Conservation (phyloP, 2,329 filamentous ascomycete genomes). For the Malbranchea zuffiana region DNA sequence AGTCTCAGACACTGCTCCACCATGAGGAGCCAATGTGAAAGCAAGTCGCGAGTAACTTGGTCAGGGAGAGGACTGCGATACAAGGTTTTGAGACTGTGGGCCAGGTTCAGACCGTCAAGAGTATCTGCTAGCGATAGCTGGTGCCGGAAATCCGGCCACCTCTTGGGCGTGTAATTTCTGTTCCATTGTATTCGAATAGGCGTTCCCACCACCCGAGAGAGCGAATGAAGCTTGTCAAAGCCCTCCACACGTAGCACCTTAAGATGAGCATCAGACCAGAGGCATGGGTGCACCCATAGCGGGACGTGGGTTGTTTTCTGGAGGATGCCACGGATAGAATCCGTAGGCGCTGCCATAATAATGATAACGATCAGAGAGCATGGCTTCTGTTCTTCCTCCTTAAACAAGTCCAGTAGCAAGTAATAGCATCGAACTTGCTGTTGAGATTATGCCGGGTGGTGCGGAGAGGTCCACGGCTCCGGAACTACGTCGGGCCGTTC, state of each 20-base stretch:
- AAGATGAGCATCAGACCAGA: conserved; percentile 7
- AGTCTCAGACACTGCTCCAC: not conserved
- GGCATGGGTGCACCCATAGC: conserved; percentile 6
- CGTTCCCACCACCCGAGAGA: conserved; percentile 5
- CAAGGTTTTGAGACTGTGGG: too few species aligned
- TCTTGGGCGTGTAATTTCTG: not conserved
- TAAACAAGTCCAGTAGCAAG: too few species aligned
- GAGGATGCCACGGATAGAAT: conserved; percentile 4
- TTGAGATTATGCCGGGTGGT: too few species aligned
- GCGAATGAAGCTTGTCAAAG: not conserved
- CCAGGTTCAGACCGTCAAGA: too few species aligned
- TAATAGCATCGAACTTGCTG: too few species aligned
- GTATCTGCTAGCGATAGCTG: not conserved
- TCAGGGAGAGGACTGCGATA: too few species aligned
- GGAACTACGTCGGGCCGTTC: too few species aligned
- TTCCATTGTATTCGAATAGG: not conserved
- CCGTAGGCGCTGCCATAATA: too few species aligned
- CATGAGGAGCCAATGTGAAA: not conserved
- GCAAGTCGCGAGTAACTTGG: not conserved
- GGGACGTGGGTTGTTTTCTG: conserved; percentile 1
- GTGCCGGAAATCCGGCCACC: not conserved
- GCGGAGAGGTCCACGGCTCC: too few species aligned
- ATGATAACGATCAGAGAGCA: too few species aligned
- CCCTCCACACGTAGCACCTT: conserved; percentile 1
- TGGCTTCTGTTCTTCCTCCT: too few species aligned